Base-by-base conservation (phyloP, 2,329 filamentous ascomycete species). In the Hansfordia pulvinata region DNA sequence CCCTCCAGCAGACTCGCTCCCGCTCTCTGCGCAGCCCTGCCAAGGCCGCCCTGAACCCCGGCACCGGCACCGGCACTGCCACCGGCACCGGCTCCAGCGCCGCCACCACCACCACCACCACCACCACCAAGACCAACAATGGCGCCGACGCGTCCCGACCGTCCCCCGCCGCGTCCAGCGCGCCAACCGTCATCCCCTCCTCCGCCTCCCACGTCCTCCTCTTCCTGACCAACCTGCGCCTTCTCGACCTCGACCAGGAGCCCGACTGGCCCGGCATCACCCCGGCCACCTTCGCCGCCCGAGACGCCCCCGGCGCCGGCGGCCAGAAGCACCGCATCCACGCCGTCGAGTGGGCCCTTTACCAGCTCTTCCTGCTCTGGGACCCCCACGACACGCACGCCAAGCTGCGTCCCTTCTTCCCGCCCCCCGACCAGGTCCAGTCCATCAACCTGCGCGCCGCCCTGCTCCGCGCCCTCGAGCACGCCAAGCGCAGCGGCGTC, bases 321-420 rank as follows among this genome's bases (percentile, higher is more conserved):
- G 80, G 80, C 28, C 79, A 88, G 50, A 90, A 88, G 54, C 78
- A 77, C 50, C 72, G 88, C 28, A 75, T 93, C 19, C 74, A 81
- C 40, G 73, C 73, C 32, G 72, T 86, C 19, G 90, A 98, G 58
- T 96, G 88, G 84, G 73, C 78, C 1, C 59, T 96, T n/a, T 93
- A 80, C 50, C 76, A 82, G 27, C 65, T 98, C 10, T 93, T 93
- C 49, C 63, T 68, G 19, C 56, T 92, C 3, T 94, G 84, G 78
- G 81, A 94, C 44, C 68, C 71, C 0, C 69, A 77, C 8, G 78
- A 82, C 41, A 70, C 85, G 11, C 67, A 69, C 35, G 76, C 88
- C 79, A 94, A 90, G 64, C 64, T 96, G 8, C 76, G 77, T 31
- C 82, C 84, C 0, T 90, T 88, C 59, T 96, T 92, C 45, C 90